A percentile compares a stretch with the other conserved stretches of the same genome.
Conservation (phyloP, 2,329 filamentous ascomycete genomes). For the Alternaria ethzedia region DNA sequence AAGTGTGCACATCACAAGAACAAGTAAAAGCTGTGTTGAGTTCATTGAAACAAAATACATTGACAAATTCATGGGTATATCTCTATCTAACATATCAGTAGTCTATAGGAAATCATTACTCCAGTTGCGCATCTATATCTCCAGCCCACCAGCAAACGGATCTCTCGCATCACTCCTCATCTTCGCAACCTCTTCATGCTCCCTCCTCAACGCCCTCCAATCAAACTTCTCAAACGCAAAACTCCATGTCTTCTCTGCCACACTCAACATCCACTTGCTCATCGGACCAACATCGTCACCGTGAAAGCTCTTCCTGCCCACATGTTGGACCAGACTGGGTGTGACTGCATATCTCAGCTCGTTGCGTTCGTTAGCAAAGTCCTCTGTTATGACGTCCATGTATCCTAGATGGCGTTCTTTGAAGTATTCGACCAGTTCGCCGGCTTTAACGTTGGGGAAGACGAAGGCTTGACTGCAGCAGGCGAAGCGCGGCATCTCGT, state of each 20-base stretch:
- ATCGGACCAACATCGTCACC: constrained; percentile 30
- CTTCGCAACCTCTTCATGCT: constrained; percentile 34
- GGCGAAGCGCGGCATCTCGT: constrained; percentile 51
- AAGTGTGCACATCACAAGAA: not conserved
- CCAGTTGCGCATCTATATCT: not conserved
- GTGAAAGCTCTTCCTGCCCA: constrained; percentile 52
- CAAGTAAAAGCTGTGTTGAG: not conserved
- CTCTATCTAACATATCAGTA: not conserved
- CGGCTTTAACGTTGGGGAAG: constrained; percentile 47
- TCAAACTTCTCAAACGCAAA: constrained; percentile 48
- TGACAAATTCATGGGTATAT: constrained; percentile 3
- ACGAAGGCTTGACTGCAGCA: constrained; percentile 56
- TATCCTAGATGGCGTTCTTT: constrained; percentile 44
- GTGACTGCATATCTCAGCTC: constrained; percentile 52
- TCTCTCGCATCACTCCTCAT: constrained; percentile 3
- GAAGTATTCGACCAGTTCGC: constrained; percentile 39
- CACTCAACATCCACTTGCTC: constrained; percentile 38
- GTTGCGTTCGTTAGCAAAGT: constrained; percentile 49
- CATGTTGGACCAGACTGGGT: constrained; percentile 54
- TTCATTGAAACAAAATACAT: not conserved
- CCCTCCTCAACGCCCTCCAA: constrained; percentile 28
- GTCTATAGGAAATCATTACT: not conserved
- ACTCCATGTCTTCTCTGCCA: constrained; percentile 49
- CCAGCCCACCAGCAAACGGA: not conserved
- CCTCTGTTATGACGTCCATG: constrained; percentile 51